phyloP scores from a whole-genome alignment of 2,329 filamentous ascomycete genomes.

The Cordyceps sp. region DNA sequence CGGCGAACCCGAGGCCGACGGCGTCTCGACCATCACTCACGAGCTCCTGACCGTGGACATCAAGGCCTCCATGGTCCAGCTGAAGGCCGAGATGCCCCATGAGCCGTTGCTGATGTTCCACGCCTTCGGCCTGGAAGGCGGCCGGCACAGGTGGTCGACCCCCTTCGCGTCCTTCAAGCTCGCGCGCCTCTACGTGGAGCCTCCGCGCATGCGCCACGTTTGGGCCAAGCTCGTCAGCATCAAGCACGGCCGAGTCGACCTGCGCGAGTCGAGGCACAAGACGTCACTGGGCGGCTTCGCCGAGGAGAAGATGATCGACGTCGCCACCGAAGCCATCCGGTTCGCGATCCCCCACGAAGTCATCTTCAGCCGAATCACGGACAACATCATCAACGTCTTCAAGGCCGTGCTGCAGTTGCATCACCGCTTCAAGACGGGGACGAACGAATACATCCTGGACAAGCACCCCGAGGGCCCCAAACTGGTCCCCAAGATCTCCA shows the following conservation, averaged over 20 bases:
- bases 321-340: slow-evolving; percentile 72
- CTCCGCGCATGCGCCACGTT: slow-evolving; percentile 62
- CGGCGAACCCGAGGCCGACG: slow-evolving; percentile 11
- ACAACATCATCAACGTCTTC: slow-evolving; percentile 75
- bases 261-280: slow-evolving; percentile 61
- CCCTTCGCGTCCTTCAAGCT: slow-evolving; percentile 68
- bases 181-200: slow-evolving; percentile 72
- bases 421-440: slow-evolving; percentile 76
- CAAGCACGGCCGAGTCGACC: slow-evolving; percentile 64
- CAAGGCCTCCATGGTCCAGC: slow-evolving; percentile 63
- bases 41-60: slow-evolving; percentile 74
- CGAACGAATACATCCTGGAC: slow-evolving; percentile 72
- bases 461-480: slow-evolving; percentile 80
- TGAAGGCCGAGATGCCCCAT: slow-evolving; percentile 76
- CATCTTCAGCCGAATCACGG: slow-evolving; percentile 76
- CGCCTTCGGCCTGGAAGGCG: slow-evolving; percentile 65
- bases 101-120: slow-evolving; percentile 90
- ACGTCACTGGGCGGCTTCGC: slow-evolving; percentile 36
- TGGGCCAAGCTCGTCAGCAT: slow-evolving; percentile 82
- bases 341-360: slow-evolving; percentile 83
- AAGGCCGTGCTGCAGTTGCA: slow-evolving; percentile 87
- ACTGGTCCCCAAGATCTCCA: slow-evolving; percentile 66
- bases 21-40: slow-evolving; percentile 15
- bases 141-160: slow-evolving; percentile 72
- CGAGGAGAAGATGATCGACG: slow-evolving; percentile 69